Percentiles rank a stretch among this genome's conserved stretches.
phyloP scores from a whole-genome alignment of 495 filamentous ascomycete genomes.

The Lophiotrema nucula region DNA sequence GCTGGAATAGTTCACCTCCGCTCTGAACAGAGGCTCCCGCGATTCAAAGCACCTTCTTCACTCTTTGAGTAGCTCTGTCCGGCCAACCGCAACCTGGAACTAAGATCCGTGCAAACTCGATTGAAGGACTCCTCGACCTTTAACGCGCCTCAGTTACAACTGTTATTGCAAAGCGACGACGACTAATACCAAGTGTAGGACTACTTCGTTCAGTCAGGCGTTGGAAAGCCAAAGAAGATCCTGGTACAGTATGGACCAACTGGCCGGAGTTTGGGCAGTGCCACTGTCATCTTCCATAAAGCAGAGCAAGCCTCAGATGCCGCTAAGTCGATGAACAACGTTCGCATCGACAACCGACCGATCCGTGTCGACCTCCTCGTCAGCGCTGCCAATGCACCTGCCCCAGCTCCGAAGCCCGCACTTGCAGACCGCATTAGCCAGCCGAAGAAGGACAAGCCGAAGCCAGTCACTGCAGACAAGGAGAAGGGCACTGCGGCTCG shows the following conservation, averaged over 20 bases:
- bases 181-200: too few relatives aligned
- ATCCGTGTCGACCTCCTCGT: conserved; percentile 96
- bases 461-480: conserved; percentile 76
- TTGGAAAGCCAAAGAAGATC: conserved; percentile 85
- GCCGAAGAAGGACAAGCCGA: conserved; percentile 57
- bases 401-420: conserved; percentile 58
- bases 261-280: conserved; percentile 85
- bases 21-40: too few relatives aligned
- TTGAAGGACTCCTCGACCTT: too few relatives aligned
- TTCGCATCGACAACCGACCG: conserved; percentile 81
- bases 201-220: conserved; percentile 82
- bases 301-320: conserved; percentile 78
- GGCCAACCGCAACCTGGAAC: too few relatives aligned
- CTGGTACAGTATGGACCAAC: conserved; percentile 89
- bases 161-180: too few relatives aligned
- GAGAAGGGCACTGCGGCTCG: conserved; percentile 49
- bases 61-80: too few relatives aligned
- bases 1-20: too few relatives aligned
- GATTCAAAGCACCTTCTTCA: too few relatives aligned
- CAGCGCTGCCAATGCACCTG: conserved; percentile 67
- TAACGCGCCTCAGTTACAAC: too few relatives aligned
- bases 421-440: conserved; percentile 78
- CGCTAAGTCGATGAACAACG: conserved; percentile 74
- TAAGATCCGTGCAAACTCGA: too few relatives aligned
- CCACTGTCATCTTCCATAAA: conserved; percentile 75